Evolutionary conservation across 176 grass and related monocot species (phyloP), one percentile per base, ranked within the genome.

Genomic region (Elymus sibiricus): DNA sequence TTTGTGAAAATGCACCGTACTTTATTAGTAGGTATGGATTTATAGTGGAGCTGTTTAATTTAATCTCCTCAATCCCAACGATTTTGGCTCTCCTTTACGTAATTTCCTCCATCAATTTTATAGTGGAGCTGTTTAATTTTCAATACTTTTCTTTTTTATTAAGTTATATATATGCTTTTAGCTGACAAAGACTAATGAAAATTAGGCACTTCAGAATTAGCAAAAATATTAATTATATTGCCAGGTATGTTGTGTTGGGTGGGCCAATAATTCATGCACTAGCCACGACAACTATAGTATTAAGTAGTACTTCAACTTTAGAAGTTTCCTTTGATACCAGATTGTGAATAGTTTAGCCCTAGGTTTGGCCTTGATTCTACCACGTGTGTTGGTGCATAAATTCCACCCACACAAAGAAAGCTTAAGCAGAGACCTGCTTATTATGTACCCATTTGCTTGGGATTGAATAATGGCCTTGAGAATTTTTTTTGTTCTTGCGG

Each of bases 321-420:
- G 15, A 58, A 74, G 56, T 74, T 75, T 22, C 68, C 13, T 65
- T 74, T 80, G 59, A 6, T 58, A 56, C 42, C 3, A 0, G 14
- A 24, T 29, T 68, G 82, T 31, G 26, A 11, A 15, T 75, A 68
- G 44, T 75, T 80, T 65, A 77, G 66, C 7, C 15, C 2, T 44
- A 21, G 67, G 11, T 42, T 71, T 44, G 39, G 39, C 25, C 42
- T 74, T 74, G 68, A 80, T 81, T 89, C 59, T 24, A 75, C 77
- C 77, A 89, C 76, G 37, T 85, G 38, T 71, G 13, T 26, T 35
- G n/a, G 17, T 79, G 42, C 53, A 66, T 34, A 76, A 31, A 49
- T 76, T 58, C 43, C 29, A 38, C 31, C 0, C 2, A 9, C 3
- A 60, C 6, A 7, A 72, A 40, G 16, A 68, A 55, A 17, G 32